Conservation (phyloP, 768 basidiomycete genomes). For the Tylopilus vinaceipallidus region DNA sequence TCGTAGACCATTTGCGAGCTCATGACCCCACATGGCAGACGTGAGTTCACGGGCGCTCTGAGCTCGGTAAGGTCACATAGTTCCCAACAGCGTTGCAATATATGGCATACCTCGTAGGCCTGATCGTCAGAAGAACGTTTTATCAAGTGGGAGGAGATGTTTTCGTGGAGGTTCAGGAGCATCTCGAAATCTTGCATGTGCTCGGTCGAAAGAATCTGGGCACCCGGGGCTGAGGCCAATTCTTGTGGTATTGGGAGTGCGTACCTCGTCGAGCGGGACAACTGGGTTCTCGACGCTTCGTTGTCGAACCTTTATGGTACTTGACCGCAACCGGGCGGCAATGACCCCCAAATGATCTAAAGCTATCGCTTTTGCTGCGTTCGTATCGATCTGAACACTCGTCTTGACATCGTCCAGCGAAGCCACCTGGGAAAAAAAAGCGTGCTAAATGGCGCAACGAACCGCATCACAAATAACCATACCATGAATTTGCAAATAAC, state of each 20-base stretch:
- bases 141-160: constrained; percentile 63
- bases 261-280: constrained; percentile 72
- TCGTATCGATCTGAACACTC: constrained; percentile 61
- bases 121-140: constrained; percentile 78
- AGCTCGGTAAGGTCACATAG: constrained; percentile 1
- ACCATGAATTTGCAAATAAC: constrained; percentile 89
- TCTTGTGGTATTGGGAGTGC: background rate
- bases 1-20: constrained; percentile 69
- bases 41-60: constrained; percentile 81
- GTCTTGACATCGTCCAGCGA: constrained; percentile 82
- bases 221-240: background rate
- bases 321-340: constrained; percentile 73
- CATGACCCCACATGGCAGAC: constrained; percentile 77
- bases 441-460: background rate
- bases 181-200: constrained; percentile 53
- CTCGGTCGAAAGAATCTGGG: constrained; percentile 51
- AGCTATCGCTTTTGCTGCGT: constrained; percentile 84
- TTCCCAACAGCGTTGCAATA: background rate
- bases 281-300: constrained; percentile 38
- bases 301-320: constrained; percentile 40
- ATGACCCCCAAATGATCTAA: constrained; percentile 95
- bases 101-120: constrained; percentile 64
- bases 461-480: constrained; percentile 12
- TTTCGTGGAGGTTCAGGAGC: constrained; percentile 60
- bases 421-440: constrained; percentile 51